Conservation (phyloP, 1,139 yeast species). For the Saccharomyces pastorianus region DNA sequence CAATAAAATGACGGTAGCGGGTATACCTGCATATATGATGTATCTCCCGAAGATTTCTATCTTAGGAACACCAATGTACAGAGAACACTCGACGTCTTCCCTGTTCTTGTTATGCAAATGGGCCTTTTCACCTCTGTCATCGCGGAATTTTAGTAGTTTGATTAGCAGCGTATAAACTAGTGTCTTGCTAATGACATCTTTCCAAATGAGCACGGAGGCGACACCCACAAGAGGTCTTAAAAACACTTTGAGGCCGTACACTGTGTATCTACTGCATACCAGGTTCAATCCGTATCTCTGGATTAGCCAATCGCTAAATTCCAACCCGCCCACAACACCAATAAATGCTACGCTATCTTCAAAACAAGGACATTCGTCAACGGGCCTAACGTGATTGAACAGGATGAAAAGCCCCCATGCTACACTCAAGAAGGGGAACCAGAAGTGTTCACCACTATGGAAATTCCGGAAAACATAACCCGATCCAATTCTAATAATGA, state of each 20-base stretch:
- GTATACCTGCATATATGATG: slow-evolving; percentile 28
- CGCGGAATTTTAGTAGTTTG: slow-evolving; percentile 14
- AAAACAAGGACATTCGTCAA: slow-evolving; percentile 92
- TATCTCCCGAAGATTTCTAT: slow-evolving; percentile 27
- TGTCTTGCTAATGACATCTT: slow-evolving; percentile 24
- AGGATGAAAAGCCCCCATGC: slow-evolving; percentile 44
- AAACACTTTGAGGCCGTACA: slow-evolving; percentile 13
- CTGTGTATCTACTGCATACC: slow-evolving; percentile 8
- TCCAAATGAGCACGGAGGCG: slow-evolving; percentile 25
- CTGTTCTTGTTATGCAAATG: slow-evolving; percentile 1
- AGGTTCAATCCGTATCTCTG: slow-evolving; percentile 7
- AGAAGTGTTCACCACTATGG: slow-evolving; percentile 23
- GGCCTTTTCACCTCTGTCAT: slow-evolving; percentile 18
- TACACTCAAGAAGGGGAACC: slow-evolving; percentile 38
- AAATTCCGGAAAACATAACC: slow-evolving; percentile 14
- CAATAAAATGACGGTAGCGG: slow-evolving; percentile 20
- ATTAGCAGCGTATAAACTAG: slow-evolving; percentile 18
- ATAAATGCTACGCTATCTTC: slow-evolving; percentile 92
- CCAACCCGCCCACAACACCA: slow-evolving; percentile 75
- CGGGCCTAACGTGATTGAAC: slow-evolving; percentile 73
- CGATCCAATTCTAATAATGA: slow-evolving; percentile 34
- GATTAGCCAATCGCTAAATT: slow-evolving; percentile 27
- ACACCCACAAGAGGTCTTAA: slow-evolving; percentile 26
- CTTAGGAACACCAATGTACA: slow-evolving; percentile 23
- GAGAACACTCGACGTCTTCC: slow-evolving; percentile 14